Percentiles rank a stretch among this genome's conserved stretches.
These are phyloP conservation scores for Hygrocybe punicea DNA, from an alignment of 768 basidiomycete genomes.

Conservation along the genomic window DNA sequence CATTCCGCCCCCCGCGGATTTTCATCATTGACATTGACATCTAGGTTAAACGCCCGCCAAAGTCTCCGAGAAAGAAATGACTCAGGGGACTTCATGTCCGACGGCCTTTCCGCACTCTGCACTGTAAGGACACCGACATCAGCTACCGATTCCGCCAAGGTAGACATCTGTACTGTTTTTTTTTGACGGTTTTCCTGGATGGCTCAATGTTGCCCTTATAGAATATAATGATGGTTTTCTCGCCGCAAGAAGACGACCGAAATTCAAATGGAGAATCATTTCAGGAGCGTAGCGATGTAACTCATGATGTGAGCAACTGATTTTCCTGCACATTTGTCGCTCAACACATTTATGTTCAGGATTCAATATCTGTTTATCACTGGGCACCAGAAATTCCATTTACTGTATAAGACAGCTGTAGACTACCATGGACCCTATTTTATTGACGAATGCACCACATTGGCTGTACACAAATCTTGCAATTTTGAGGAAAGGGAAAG, in stretches of 20 bases:
- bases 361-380: background rate
- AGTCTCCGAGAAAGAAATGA: background rate
- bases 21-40: background rate
- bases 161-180: background rate
- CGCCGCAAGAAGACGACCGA: background rate
- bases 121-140: background rate
- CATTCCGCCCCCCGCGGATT: background rate
- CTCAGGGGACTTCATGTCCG: background rate
- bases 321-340: background rate
- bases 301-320: background rate
- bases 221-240: background rate
- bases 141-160: background rate
- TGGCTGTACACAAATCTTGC: no score
- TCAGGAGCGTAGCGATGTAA: background rate
- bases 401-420: background rate
- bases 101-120: background rate
- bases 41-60: background rate
- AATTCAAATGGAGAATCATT: background rate
- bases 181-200: background rate
- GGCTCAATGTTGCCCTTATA: background rate
- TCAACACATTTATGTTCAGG: background rate
- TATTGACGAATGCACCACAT: no score
- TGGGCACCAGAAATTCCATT: background rate
- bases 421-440: no score
- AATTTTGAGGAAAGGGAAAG: background rate